These are phyloP conservation scores for Auricularia cornea DNA, from an alignment of 768 basidiomycete species.

Conservation along the genomic window DNA sequence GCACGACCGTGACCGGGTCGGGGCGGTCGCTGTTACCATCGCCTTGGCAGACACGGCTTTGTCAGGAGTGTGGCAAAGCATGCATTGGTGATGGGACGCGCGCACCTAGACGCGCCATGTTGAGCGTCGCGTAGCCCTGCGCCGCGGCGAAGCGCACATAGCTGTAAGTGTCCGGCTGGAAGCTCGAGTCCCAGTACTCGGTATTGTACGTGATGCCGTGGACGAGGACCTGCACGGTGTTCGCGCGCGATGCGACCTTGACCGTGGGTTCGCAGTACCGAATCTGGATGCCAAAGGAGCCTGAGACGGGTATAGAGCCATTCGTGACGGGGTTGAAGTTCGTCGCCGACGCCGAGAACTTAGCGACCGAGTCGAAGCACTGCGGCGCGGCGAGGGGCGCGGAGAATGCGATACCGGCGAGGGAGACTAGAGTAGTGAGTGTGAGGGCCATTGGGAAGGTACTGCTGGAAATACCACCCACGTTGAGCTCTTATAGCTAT, in stretches of 20 bases:
- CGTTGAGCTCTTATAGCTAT: too few relatives aligned
- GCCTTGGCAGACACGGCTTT: neutral
- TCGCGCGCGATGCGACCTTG: neutral
- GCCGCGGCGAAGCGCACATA: conserved; percentile 12
- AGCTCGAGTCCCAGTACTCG: neutral
- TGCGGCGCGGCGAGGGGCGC: too few relatives aligned
- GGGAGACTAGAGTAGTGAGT: too few relatives aligned
- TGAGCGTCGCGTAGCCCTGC: conserved; percentile 12
- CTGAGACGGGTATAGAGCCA: neutral
- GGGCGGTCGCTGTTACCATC: neutral
- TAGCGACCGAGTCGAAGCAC: too few relatives aligned
- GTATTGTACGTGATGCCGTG: neutral
- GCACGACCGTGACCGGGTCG: neutral
- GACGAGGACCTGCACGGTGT: neutral
- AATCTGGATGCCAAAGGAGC: neutral
- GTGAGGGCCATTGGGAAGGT: too few relatives aligned
- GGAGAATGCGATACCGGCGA: too few relatives aligned
- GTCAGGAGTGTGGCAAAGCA: neutral
- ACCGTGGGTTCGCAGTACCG: neutral
- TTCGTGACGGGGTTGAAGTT: neutral
- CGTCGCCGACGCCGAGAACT: neutral
- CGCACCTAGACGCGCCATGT: conserved; percentile 13
- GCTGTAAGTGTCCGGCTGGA: conserved; percentile 1
- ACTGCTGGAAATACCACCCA: too few relatives aligned
- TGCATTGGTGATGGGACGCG: too few relatives aligned